These are phyloP conservation scores for Chytriomyces hyalinus DNA, from an alignment of 192 early-diverging fungal species.

Conservation along the genomic window DNA sequence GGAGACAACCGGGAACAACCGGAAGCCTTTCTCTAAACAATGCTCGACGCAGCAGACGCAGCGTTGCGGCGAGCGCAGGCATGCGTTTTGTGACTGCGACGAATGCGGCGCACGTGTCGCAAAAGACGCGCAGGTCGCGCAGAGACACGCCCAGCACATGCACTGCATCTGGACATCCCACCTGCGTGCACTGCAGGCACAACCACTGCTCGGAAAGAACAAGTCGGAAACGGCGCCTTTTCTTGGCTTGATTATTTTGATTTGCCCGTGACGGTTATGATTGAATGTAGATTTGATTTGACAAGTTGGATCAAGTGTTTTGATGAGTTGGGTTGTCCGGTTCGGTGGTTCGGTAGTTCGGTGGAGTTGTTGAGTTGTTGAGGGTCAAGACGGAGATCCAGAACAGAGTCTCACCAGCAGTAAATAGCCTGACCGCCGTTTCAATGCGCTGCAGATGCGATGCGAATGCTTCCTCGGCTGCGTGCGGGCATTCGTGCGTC, in stretches of 20 bases:
- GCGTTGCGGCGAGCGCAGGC: background rate
- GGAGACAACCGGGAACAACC: background rate
- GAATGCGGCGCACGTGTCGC: conserved; percentile 1
- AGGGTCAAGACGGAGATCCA: no score
- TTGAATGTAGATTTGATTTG: no score
- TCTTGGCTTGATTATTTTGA: background rate
- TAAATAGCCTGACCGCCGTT: no score
- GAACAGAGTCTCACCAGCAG: no score
- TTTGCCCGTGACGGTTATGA: no score
- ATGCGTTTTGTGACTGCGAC: background rate
- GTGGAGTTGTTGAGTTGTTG: no score
- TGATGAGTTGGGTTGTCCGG: no score
- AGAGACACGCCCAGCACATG: background rate
- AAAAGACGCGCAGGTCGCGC: conserved; percentile 1
- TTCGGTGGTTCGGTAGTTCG: no score
- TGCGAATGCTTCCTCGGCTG: no score
- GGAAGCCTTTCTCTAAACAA: background rate
- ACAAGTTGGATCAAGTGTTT: no score
- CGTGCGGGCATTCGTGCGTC: no score
- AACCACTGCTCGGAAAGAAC: background rate
- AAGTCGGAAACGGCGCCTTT: background rate
- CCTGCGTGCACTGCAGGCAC: background rate
- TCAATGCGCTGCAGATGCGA: no score
- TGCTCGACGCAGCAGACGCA: background rate
- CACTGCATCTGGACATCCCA: background rate